These are phyloP conservation scores for Fusarium sp. DNA, from an alignment of 2,329 filamentous ascomycete genomes.

Conservation along the genomic window DNA sequence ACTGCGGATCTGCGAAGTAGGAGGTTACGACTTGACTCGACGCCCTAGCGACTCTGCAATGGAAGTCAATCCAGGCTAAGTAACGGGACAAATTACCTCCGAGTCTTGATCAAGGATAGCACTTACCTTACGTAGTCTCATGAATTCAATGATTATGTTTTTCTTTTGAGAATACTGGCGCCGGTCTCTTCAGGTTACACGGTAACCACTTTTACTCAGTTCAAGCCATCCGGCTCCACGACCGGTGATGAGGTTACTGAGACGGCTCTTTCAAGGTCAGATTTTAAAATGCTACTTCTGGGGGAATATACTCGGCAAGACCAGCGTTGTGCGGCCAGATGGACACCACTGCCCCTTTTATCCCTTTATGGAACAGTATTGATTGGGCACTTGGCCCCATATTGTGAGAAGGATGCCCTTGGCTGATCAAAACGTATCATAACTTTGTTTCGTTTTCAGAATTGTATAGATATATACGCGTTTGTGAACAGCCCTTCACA, in stretches of 20 bases:
- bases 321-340: constrained; percentile 24
- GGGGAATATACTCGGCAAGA: constrained; percentile 8
- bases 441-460: neutral
- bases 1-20: neutral
- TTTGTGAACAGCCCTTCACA: constrained; percentile 13
- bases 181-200: neutral
- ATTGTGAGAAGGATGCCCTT: constrained; percentile 1
- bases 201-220: neutral
- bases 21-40: neutral
- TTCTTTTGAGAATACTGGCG: constrained; percentile 5
- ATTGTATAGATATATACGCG: constrained; percentile 6
- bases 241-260: neutral
- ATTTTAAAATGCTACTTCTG: neutral
- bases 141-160: neutral
- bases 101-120: neutral
- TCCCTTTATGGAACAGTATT: constrained; percentile 2
- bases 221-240: neutral
- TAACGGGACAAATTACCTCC: neutral
- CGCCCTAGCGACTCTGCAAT: neutral
- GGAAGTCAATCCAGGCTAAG: neutral
- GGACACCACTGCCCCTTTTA: constrained; percentile 21
- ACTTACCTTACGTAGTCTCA: neutral
- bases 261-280: neutral
- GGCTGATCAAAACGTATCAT: constrained; percentile 1
- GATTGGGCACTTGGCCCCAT: neutral